A percentile compares a stretch with the other conserved stretches of the same genome.
Conservation (phyloP, 1,284 basidiomycete species). For the Inonotus obliquus region DNA sequence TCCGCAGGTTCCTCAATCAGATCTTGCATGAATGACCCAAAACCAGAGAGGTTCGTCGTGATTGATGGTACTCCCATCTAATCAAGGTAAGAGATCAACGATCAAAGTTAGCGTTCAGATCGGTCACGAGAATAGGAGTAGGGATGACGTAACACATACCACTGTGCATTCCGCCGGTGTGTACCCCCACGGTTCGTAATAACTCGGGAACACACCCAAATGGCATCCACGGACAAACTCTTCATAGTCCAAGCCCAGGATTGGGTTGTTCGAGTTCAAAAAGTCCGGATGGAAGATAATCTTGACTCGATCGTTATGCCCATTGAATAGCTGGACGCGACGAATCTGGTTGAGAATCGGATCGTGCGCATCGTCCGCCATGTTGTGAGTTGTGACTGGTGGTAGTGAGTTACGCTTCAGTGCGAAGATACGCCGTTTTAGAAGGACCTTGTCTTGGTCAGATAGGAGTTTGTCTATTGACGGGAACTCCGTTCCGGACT, state of each 20-base stretch:
- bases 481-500: slow-evolving; percentile 68
- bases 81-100: slow-evolving; percentile 18
- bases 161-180: slow-evolving; percentile 85
- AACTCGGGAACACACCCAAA: slow-evolving; percentile 96
- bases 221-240: slow-evolving; percentile 98
- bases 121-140: slow-evolving; percentile 27
- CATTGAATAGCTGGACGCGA: slow-evolving; percentile 90
- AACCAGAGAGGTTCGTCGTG: slow-evolving; percentile 96
- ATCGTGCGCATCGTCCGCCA: slow-evolving; percentile 89
- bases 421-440: slow-evolving; percentile 96
- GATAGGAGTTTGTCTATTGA: slow-evolving; percentile 78
- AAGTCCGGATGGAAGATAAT: slow-evolving; percentile 99
- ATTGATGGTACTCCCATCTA: slow-evolving; percentile 96
- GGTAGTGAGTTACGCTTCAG: slow-evolving; percentile 92
- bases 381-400: slow-evolving; percentile 95
- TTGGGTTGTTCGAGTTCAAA: slow-evolving; percentile 96
- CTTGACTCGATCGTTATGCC: slow-evolving; percentile 82
- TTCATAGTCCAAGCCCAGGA: slow-evolving; percentile 95
- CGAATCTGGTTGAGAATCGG: slow-evolving; percentile 95
- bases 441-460: slow-evolving; percentile 89
- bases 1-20: slow-evolving; percentile 88
- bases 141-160: slow-evolving; percentile 31
- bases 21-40: slow-evolving; percentile 99
- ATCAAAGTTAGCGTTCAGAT: slow-evolving; percentile 11
- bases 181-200: slow-evolving; percentile 93